Evolutionary conservation across 78 protist genomes (phyloP), one percentile per base, ranked within the genome.

Genomic region (Dictyostelium capitatum): DNA sequence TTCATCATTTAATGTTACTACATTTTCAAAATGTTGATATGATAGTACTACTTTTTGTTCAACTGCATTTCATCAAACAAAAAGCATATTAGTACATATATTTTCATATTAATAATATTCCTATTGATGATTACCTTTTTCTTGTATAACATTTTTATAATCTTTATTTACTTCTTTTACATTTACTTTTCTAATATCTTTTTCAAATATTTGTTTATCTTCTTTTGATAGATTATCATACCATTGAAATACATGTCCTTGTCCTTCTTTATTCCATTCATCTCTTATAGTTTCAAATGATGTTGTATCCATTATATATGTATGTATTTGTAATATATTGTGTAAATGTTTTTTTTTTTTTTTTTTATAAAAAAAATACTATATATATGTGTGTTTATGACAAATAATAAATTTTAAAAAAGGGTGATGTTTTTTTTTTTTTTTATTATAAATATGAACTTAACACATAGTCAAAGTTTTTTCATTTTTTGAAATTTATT

Each of bases 221-320:
- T 93, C 95, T 6, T 12, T 54, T 9, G 28, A 8, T 15, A 93
- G 74, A 46, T 30, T 5, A 28, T 83, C 91, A 50, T 8, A 89
- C 94, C 95, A 96, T 25, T 83, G 6, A 50, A 93, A 77, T 11
- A 96, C 93, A 43, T 96, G 97, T 20, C 89, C 94, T 75, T 96
- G 97, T 0, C 96, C 97, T 19, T 93, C 95, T 23, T 75, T 90
- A 25, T 89, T 93, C 84, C 89, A 93, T 65, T 82, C 54, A 7
- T 89, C 54, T 78, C 69, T 78, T 30, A 53, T 19, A 20, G 25
- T 46, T 8, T 78, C 83, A 78, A 78, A 25, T 25, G 10, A 9
- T 30, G 46, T 65, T 30, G 73, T 65, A 12, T 65, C 73, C 73
- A 65, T 65, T 6, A 25, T 59, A 6, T 19, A 17, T 59, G 8